A percentile compares a stretch with the other conserved stretches of the same genome.
phyloP scores from a whole-genome alignment of 1,284 basidiomycete species.

The Moesziomyces parantarcticus region DNA sequence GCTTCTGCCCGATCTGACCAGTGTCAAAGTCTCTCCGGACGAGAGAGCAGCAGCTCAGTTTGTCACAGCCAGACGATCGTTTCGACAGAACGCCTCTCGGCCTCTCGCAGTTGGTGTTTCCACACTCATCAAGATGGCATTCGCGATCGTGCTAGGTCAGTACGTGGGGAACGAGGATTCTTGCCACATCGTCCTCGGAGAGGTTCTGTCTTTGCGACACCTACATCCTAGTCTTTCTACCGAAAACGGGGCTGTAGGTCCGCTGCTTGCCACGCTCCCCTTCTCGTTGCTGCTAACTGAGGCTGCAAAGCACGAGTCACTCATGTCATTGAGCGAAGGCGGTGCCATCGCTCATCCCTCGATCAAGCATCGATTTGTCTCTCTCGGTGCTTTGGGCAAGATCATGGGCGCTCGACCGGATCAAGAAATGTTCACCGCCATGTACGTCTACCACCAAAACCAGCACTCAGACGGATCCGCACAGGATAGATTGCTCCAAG shows the following conservation, averaged over 20 bases:
- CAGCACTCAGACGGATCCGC: background rate
- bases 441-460: slow-evolving; percentile 16
- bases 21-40: slow-evolving; percentile 1
- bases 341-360: slow-evolving; percentile 2
- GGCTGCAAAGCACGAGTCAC: background rate
- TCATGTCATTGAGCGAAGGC: background rate
- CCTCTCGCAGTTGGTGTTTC: background rate
- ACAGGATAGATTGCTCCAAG: background rate
- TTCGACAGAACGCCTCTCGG: background rate
- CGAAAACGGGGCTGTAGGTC: slow-evolving; percentile 16
- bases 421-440: slow-evolving; percentile 19
- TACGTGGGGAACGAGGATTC: slow-evolving; percentile 13
- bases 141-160: slow-evolving; percentile 12
- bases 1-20: slow-evolving; percentile 11
- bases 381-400: background rate
- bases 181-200: slow-evolving; percentile 11
- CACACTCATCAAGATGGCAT: slow-evolving; percentile 15
- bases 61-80: background rate
- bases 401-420: slow-evolving; percentile 8
- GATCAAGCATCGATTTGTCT: slow-evolving; percentile 4
- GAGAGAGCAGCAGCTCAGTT: background rate
- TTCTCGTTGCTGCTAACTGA: slow-evolving; percentile 10
- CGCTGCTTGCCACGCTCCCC: slow-evolving; percentile 14
- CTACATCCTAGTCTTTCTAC: slow-evolving; percentile 10
- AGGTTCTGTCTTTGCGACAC: slow-evolving; percentile 9